Evolutionary conservation across 2,329 filamentous ascomycete genomes (phyloP).

Genomic region (Sordariomycetes sp.): DNA sequence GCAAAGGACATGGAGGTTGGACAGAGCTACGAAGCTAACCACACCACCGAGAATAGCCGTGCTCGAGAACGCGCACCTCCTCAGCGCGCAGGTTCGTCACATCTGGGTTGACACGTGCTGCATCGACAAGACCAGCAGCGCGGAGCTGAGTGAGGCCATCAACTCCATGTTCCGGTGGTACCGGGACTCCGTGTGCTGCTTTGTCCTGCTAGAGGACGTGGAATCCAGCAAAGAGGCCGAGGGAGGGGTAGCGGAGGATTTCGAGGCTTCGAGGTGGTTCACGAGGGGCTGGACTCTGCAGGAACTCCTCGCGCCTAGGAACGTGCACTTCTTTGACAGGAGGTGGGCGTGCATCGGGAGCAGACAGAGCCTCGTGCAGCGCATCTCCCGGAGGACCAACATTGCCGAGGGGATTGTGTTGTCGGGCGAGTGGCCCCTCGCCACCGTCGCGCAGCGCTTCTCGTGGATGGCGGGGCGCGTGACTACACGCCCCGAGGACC

Average conservation of each 20-base stretch:
- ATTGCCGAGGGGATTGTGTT: conserved; percentile 1
- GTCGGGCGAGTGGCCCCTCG: conserved; percentile 4
- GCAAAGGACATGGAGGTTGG: too few species aligned
- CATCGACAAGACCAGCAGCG: conserved; percentile 17
- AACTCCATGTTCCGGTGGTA: conserved; percentile 20
- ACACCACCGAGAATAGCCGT: neutral
- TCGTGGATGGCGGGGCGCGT: conserved; percentile 10
- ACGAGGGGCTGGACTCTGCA: conserved; percentile 46
- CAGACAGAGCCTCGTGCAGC: conserved; percentile 11
- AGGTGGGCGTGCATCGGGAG: conserved; percentile 14
- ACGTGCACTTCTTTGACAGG: conserved; percentile 15
- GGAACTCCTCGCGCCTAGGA: conserved; percentile 41
- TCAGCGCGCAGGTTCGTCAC: conserved; percentile 9
- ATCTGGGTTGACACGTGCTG: conserved; percentile 19
- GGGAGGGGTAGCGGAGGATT: neutral
- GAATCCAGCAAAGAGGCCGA: neutral
- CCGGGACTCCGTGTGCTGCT: conserved; percentile 12
- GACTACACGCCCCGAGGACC: conserved; percentile 12
- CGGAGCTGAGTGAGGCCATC: conserved; percentile 12
- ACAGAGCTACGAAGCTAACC: too few species aligned
- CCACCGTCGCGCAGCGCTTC: conserved; percentile 11
- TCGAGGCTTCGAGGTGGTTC: conserved; percentile 16
- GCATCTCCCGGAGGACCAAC: conserved; percentile 8
- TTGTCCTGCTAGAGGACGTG: conserved; percentile 12
- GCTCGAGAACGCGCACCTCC: neutral